Conservation (phyloP, 1,139 yeast genomes). For the Magnusiomyces ingens region DNA sequence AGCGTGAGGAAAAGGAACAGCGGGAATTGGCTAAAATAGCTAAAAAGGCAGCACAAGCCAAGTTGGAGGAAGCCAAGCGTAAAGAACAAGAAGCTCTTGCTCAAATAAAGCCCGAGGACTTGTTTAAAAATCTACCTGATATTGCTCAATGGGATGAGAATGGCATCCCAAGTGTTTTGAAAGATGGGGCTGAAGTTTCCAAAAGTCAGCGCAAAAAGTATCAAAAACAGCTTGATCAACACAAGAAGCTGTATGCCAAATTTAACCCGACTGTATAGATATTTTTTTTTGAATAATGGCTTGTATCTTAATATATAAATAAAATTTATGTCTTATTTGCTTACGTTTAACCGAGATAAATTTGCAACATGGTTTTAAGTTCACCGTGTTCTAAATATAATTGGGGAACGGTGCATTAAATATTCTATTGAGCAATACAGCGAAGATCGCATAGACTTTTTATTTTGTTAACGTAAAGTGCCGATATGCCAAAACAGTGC, state of each 20-base stretch:
- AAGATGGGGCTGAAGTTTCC: conserved; percentile 77
- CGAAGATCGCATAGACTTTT: too few relatives aligned
- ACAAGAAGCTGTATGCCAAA: conserved; percentile 73
- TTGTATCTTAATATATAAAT: too few relatives aligned
- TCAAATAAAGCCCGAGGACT: conserved; percentile 57
- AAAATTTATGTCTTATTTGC: too few relatives aligned
- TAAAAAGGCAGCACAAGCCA: conserved; percentile 27
- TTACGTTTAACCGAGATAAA: too few relatives aligned
- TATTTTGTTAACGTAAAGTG: too few relatives aligned
- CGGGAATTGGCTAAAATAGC: conserved; percentile 45
- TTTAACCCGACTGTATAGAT: conserved; percentile 23
- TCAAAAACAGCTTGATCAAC: conserved; percentile 67
- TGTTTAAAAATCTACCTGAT: conserved; percentile 52
- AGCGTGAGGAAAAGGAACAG: conserved; percentile 55
- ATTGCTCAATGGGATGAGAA: conserved; percentile 76
- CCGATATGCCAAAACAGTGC: too few relatives aligned
- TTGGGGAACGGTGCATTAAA: too few relatives aligned
- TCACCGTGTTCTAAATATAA: too few relatives aligned
- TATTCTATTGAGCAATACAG: too few relatives aligned
- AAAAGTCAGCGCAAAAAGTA: conserved; percentile 83
- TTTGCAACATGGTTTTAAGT: too few relatives aligned
- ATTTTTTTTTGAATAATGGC: too few relatives aligned
- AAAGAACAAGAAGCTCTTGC: conserved; percentile 63
- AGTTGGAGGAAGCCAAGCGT: conserved; percentile 41
- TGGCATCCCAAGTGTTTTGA: conserved; percentile 77